Base-by-base conservation (phyloP, 1,139 yeast species). In the Candida frijolesensis region DNA sequence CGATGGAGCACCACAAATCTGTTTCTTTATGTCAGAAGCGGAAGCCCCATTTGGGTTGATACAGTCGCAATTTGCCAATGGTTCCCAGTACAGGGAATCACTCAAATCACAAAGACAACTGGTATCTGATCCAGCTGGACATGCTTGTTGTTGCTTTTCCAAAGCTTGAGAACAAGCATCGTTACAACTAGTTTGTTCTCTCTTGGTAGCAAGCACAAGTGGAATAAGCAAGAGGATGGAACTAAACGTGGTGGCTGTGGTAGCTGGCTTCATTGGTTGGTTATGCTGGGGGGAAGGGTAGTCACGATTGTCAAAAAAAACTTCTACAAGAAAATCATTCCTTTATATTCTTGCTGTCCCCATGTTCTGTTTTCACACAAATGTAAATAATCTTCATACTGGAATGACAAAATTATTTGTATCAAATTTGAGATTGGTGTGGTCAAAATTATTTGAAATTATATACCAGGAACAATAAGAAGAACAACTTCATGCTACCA, bases 1-100 rank as follows among this genome's bases (percentile, higher is more conserved):
- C 3, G 40, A 16, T 14, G 30, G 16, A 18, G 12, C 45, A 18
- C 45, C 40, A 43, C 45, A 43, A 18, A 43, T 43, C 15, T 43
- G 45, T 22, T 30, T 22, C 33, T 43, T 43, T 14, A 43, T 33
- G 2, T 43, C 40, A 9, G 32, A 7, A 19, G 29, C 33, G 3
- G 45, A 43, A 10, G 22, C 14, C 16, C 34, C 34, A n/a, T 43
- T 32, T 34, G 45, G 45, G 16, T 43, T 43, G 16, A 43, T 43
- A 43, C 45, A 43, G 15, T 43, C 45, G 22, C 45, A 43, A n/a
- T 43, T 32, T n/a, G 45, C 32, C n/a, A 43, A 30, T 33, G 45
- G 45, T 34, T 43, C 33, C 45, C 45, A 43, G n/a, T 43, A 43
- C 14, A 33, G 40, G 8, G 18, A 19, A n/a, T 43, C 45, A n/a